Conservation (phyloP, 1,139 yeast genomes). For the Candida neerlandica region DNA sequence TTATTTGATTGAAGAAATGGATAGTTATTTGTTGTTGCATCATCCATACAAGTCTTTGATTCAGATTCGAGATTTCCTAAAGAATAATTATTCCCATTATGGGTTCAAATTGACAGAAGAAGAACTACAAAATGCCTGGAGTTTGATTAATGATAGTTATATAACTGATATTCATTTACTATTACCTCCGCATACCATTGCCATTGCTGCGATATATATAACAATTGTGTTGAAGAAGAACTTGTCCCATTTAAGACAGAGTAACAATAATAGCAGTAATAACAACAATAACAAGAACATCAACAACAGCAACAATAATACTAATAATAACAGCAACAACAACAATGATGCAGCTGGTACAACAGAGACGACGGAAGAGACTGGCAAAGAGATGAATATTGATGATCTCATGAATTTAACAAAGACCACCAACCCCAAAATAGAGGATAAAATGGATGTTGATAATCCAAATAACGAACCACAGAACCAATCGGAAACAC, state of each 20-base stretch:
- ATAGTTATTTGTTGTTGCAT: constrained; percentile 75
- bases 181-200: constrained; percentile 90
- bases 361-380: constrained; percentile 2
- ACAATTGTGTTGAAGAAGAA: constrained; percentile 61
- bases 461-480: not conserved
- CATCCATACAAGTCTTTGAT: constrained; percentile 84
- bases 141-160: constrained; percentile 85
- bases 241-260: constrained; percentile 22
- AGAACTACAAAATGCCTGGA: constrained; percentile 87
- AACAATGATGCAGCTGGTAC: constrained; percentile 1
- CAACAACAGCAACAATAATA: not conserved
- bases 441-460: constrained; percentile 5
- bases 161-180: constrained; percentile 82
- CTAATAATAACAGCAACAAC: not conserved
- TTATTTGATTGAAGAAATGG: constrained; percentile 86
- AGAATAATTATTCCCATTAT: constrained; percentile 25
- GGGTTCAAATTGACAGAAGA: constrained; percentile 55
- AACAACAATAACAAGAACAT: constrained; percentile 6
- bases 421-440: constrained; percentile 12
- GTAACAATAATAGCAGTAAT: constrained; percentile 12
- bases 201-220: constrained; percentile 77
- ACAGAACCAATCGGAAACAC: constrained; percentile 1
- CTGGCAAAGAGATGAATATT: constrained; percentile 29
- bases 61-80: constrained; percentile 56
- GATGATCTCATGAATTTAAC: constrained; percentile 42